Evolutionary conservation across 768 basidiomycete species (phyloP), one percentile per base, ranked within the genome.

Genomic region (Pleurotus tuoliensis): DNA sequence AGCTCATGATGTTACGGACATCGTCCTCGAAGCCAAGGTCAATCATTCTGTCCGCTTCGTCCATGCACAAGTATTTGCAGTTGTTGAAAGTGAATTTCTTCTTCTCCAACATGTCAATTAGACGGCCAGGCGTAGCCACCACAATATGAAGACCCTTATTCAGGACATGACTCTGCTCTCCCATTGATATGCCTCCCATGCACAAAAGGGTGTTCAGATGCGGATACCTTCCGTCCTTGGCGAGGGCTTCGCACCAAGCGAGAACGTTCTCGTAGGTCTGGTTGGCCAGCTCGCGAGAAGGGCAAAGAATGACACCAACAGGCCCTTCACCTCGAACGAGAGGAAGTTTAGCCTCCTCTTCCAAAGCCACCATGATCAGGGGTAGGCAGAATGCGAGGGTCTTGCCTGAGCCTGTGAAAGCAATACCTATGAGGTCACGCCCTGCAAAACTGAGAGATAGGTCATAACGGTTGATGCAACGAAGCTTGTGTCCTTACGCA

Each of bases 11-110:
- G 65, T 94, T 97, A 56, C 97, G 81, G 27, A 99, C 95, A 63
- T 99, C 97, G 59, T 99, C 97, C 71, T 99, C 97, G 65, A 99
- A 99, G 0, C 97, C 97, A 68, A 98, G 78, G 67, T 99, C 97
- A 58, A 99, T 94, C 97, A 99, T 99, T 57, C 97, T 79, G 73
- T 99, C 97, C 0, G 97, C 97, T 73, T 99, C 97, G 72, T 99
- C 97, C 93, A 99, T 94, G 68, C 95, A 98, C 9, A 99, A 74
- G 68, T 85, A 97, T 76, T 93, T 94, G 87, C 95, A 98, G 60
- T 87, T 88, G 59, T 90, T 89, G 68, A 98, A 89, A 4, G 88
- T 92, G 64, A 99, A 91, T 60, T 86, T 82, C 70, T 84, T 91
- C 78, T 98, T 98, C 71, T 97, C 94, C 61, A 99, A 73, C 93